Evolutionary conservation across 768 basidiomycete genomes (phyloP).

Genomic region (Glaciozyma antarctica): DNA sequence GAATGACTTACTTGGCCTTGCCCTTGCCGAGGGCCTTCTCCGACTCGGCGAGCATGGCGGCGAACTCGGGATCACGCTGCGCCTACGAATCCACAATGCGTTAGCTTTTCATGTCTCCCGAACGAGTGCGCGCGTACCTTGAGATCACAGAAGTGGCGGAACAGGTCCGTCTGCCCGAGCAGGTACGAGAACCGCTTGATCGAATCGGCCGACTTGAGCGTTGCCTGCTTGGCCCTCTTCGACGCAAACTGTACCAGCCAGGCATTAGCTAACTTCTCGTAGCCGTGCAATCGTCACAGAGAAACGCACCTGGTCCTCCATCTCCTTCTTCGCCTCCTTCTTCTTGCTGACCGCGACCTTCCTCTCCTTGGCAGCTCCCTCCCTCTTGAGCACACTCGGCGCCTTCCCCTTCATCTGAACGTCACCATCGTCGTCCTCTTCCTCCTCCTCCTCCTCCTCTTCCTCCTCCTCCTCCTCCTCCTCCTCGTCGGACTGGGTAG

Average conservation of each 20-base stretch:
- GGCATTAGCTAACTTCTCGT: too few relatives aligned
- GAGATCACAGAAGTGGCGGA: conserved; percentile 96
- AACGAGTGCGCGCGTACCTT: conserved; percentile 50
- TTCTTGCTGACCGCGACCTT: conserved; percentile 1
- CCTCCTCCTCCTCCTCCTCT: conserved; percentile 32
- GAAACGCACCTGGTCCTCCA: conserved; percentile 17
- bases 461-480: conserved; percentile 59
- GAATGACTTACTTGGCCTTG: conserved; percentile 58
- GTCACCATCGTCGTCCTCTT: conserved; percentile 25
- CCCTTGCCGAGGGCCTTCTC: conserved; percentile 48
- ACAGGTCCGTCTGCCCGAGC: conserved; percentile 94
- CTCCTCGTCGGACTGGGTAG: conserved; percentile 54
- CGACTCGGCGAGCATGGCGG: conserved; percentile 65
- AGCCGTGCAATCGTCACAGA: too few relatives aligned
- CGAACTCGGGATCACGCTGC: conserved; percentile 86
- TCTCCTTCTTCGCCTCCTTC: conserved; percentile 18
- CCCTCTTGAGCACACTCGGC: background rate
- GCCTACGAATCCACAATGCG: conserved; percentile 45
- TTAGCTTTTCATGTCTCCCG: background rate
- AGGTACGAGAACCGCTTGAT: conserved; percentile 95
- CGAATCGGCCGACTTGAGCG: conserved; percentile 67
- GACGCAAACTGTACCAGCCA: background rate
- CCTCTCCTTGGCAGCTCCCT: conserved; percentile 1
- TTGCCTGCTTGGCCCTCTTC: conserved; percentile 12
- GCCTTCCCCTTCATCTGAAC: conserved; percentile 3